Evolutionary conservation across 1,284 basidiomycete species (phyloP), one percentile per base, ranked within the genome.

Genomic region (Melampsora larici-populina): DNA sequence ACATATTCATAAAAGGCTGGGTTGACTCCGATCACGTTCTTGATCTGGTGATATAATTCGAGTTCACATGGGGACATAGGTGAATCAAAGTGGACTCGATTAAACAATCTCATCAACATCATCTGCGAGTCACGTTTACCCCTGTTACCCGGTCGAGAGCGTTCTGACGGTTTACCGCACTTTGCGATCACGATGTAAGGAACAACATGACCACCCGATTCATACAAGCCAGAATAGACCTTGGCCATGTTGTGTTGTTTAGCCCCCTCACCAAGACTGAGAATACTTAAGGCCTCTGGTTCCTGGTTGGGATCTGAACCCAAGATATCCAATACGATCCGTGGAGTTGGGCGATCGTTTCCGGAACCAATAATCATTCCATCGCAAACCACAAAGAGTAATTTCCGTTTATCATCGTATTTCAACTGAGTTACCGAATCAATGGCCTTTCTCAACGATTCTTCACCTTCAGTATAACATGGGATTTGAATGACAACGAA

Each of bases 211-310:
- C 97, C 96, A 58, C 90, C 87, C 80, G 89, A 91, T 84, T 98
- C 94, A 83, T 98, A 99, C 80, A 98, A 84, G 21, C 97, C 96
- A 51, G 94, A 96, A 85, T 97, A 99, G 6, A 99, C 90, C 86
- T 99, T 99, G 85, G 91, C 96, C 90, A 97, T 97, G 83, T 98
- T 99, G 84, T 97, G 92, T 85, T 98, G 95, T 85, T 93, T 94
- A 66, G 92, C 89, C 62, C 96, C 96, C 83, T 98, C 93, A 21
- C 95, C 96, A 66, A 99, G 88, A 18, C 92, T 94, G 66, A 93
- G 86, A 88, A 98, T 98, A 81, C 92, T 92, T 79, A 99, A 87
- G 6, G 95, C 93, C 84, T 98, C 96, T 0, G 96, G 94, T 81
- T 99, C 94, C 65, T 92, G 86, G 81, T 93, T 93, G 0, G 94